Conservation (phyloP, 106 monocot species). For the Acanthochlamys bracteata region DNA sequence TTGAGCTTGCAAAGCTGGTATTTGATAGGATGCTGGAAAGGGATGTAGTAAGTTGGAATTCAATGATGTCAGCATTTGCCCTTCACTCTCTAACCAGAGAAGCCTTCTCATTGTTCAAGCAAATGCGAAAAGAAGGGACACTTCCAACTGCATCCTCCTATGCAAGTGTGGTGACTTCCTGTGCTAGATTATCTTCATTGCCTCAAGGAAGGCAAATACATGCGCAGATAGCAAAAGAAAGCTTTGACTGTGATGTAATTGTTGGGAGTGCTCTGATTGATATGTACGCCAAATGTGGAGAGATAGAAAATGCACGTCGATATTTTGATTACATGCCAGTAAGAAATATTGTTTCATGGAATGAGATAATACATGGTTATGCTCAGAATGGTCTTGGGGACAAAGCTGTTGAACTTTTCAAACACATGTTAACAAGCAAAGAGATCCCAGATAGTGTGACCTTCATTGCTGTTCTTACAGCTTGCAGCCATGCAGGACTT, state of each 20-base stretch:
- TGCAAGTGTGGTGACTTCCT: slow-evolving; percentile 75
- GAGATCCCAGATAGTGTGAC: slow-evolving; percentile 66
- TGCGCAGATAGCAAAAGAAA: slow-evolving; percentile 48
- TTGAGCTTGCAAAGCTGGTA: slow-evolving; percentile 37
- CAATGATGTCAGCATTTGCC: slow-evolving; percentile 75
- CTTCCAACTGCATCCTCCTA: slow-evolving; percentile 68
- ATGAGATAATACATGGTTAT: slow-evolving; percentile 97
- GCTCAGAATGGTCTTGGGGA: slow-evolving; percentile 70
- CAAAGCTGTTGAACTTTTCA: slow-evolving; percentile 54
- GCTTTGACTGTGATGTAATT: slow-evolving; percentile 39
- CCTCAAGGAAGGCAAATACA: slow-evolving; percentile 73
- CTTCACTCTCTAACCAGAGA: slow-evolving; percentile 54
- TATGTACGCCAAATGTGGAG: slow-evolving; percentile 88
- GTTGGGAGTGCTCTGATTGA: slow-evolving; percentile 76
- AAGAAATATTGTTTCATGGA: slow-evolving; percentile 85
- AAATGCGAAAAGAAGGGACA: slow-evolving; percentile 49
- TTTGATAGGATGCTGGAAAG: slow-evolving; percentile 58
- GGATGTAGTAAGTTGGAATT: slow-evolving; percentile 89
- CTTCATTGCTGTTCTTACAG: slow-evolving; percentile 68
- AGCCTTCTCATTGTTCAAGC: slow-evolving; percentile 55
- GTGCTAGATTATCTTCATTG: slow-evolving; percentile 61
- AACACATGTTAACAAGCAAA: slow-evolving; percentile 39
- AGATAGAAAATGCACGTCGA: slow-evolving; percentile 39
- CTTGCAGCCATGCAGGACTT: slow-evolving; percentile 73
- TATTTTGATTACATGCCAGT: slow-evolving; percentile 58